These are phyloP conservation scores for Beauveria bassiana DNA, from an alignment of 2,329 filamentous ascomycete species.

Conservation along the genomic window DNA sequence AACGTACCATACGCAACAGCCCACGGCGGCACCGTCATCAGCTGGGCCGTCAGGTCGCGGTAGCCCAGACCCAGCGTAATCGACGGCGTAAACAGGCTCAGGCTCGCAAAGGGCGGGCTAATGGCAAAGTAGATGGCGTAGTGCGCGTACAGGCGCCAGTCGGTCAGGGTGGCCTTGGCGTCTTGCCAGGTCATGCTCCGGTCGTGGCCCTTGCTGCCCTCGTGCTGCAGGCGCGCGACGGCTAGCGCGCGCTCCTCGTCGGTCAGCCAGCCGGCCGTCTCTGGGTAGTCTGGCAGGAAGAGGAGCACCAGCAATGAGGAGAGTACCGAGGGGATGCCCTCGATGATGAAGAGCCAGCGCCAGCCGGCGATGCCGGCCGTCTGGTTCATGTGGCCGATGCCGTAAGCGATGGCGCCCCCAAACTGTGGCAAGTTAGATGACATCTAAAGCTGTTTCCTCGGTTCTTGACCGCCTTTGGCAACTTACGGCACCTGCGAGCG, in stretches of 20 bases:
- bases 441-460: no score
- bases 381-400: constrained; percentile 63
- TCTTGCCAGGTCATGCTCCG: constrained; percentile 57
- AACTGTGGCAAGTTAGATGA: constrained; percentile 29
- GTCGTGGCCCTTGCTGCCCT: constrained; percentile 50
- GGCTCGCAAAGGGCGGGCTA: constrained; percentile 47
- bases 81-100: constrained; percentile 55
- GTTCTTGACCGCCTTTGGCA: background rate
- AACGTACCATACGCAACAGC: constrained; percentile 47
- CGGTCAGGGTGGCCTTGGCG: constrained; percentile 60
- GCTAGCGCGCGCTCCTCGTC: constrained; percentile 51
- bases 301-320: constrained; percentile 56
- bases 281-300: constrained; percentile 61
- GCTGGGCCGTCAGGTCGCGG: constrained; percentile 46
- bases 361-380: constrained; percentile 55
- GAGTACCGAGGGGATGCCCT: constrained; percentile 58
- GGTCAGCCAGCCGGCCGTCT: constrained; percentile 55
- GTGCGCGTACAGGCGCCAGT: constrained; percentile 60
- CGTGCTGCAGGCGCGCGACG: constrained; percentile 32
- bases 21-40: constrained; percentile 61
- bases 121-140: constrained; percentile 49
- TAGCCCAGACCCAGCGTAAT: constrained; percentile 49
- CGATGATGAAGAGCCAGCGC: constrained; percentile 59
- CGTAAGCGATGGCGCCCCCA: constrained; percentile 65
- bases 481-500: constrained; percentile 55